Conservation (phyloP, 164 flowering plant species). For the Berberis thunbergii region DNA sequence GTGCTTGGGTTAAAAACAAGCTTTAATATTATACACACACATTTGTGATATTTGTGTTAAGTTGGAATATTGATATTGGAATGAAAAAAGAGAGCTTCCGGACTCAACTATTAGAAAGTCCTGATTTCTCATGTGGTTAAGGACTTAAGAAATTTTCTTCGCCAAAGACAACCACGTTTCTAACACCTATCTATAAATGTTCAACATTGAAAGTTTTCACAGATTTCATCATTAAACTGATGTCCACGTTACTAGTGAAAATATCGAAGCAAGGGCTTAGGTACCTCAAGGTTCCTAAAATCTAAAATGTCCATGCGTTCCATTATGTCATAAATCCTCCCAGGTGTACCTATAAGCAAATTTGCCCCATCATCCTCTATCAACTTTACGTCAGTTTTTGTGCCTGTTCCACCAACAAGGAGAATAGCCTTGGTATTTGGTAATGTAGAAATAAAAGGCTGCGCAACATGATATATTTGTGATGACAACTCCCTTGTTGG, state of each 20-base stretch:
- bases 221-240: too few relatives aligned
- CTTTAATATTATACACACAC: too few relatives aligned
- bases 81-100: too few relatives aligned
- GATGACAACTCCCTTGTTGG: conserved; percentile 95
- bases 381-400: conserved; percentile 60
- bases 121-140: too few relatives aligned
- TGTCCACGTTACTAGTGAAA: neutral
- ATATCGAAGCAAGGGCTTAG: neutral
- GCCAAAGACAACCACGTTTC: too few relatives aligned
- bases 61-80: too few relatives aligned
- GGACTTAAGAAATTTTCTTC: too few relatives aligned
- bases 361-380: conserved; percentile 91
- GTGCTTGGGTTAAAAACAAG: too few relatives aligned
- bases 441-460: conserved; percentile 75
- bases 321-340: conserved; percentile 85
- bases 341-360: conserved; percentile 89
- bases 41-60: too few relatives aligned
- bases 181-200: too few relatives aligned
- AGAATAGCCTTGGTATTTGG: conserved; percentile 55
- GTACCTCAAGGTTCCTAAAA: conserved; percentile 72
- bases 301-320: conserved; percentile 73
- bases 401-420: conserved; percentile 81
- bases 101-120: too few relatives aligned
- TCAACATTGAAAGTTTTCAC: too few relatives aligned
- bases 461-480: conserved; percentile 80